phyloP scores from a whole-genome alignment of 1,284 basidiomycete species.

The Xanthoconium separans region DNA sequence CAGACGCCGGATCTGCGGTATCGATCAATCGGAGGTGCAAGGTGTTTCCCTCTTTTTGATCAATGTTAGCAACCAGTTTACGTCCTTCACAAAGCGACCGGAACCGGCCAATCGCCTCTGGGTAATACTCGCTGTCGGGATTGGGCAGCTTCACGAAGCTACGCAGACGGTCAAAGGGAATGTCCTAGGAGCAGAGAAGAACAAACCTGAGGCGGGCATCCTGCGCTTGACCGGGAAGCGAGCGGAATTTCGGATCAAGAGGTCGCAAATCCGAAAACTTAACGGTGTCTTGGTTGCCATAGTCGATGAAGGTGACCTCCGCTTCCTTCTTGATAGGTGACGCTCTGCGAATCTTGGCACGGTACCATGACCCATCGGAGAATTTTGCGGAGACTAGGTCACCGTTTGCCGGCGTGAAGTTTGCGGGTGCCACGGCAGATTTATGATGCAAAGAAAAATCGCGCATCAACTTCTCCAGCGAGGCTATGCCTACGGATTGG shows the following conservation, averaged over 20 bases:
- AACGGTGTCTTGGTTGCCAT: slow-evolving; percentile 87
- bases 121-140: slow-evolving; percentile 79
- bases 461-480: slow-evolving; percentile 90
- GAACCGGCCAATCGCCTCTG: slow-evolving; percentile 86
- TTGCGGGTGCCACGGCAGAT: slow-evolving; percentile 55
- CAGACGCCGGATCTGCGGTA: slow-evolving; percentile 67
- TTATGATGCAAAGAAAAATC: slow-evolving; percentile 89
- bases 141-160: slow-evolving; percentile 86
- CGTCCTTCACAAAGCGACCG: slow-evolving; percentile 81
- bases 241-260: slow-evolving; percentile 83
- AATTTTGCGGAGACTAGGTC: slow-evolving; percentile 91
- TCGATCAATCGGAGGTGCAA: slow-evolving; percentile 89
- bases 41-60: slow-evolving; percentile 75
- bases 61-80: slow-evolving; percentile 88
- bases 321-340: slow-evolving; percentile 86
- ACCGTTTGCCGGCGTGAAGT: slow-evolving; percentile 77
- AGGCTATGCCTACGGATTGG: slow-evolving; percentile 65
- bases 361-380: slow-evolving; percentile 92
- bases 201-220: slow-evolving; percentile 74
- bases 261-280: slow-evolving; percentile 77
- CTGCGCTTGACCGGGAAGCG: slow-evolving; percentile 81
- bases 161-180: slow-evolving; percentile 9
- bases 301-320: slow-evolving; percentile 85
- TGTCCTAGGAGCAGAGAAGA: not conserved
- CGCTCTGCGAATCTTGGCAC: slow-evolving; percentile 81